Conservation (phyloP, 139 green algal genomes). For the Micromonas commoda region DNA sequence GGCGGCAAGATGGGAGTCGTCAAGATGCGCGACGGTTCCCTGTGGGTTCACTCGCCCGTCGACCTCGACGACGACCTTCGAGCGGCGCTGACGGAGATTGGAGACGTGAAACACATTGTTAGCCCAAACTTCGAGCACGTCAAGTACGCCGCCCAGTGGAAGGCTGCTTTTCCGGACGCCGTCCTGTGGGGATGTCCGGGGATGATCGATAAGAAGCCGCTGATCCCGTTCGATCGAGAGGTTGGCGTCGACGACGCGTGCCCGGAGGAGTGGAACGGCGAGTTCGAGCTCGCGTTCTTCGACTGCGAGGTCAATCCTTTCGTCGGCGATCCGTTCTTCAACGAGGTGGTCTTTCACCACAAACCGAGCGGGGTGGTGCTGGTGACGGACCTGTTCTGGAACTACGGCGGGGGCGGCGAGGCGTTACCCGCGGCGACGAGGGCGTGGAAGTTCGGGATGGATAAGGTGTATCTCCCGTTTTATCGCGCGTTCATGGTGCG, state of each 20-base stretch:
- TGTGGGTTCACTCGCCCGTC: constrained; percentile 59
- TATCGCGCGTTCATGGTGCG: constrained; percentile 56
- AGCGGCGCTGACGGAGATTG: constrained; percentile 41
- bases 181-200: constrained; percentile 47
- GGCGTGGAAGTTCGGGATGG: constrained; percentile 56
- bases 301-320: constrained; percentile 50
- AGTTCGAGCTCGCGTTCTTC: constrained; percentile 42
- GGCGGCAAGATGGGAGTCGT: constrained; percentile 39
- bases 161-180: constrained; percentile 45
- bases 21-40: constrained; percentile 38
- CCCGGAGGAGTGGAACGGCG: constrained; percentile 43
- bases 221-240: constrained; percentile 36
- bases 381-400: constrained; percentile 52
- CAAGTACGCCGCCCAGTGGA: constrained; percentile 47
- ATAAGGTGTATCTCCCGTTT: constrained; percentile 54
- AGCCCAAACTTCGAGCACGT: constrained; percentile 59
- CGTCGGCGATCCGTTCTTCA: constrained; percentile 53
- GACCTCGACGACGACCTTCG: constrained; percentile 41
- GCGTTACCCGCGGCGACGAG: constrained; percentile 35
- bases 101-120: constrained; percentile 51
- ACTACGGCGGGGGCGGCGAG: constrained; percentile 38
- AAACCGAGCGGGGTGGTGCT: constrained; percentile 40
- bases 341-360: constrained; percentile 51
- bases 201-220: constrained; percentile 36
- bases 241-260: constrained; percentile 24